These are phyloP conservation scores for Neckera pumila DNA, from an alignment of 225 moss, liverwort and hornwort species.

Conservation along the genomic window DNA sequence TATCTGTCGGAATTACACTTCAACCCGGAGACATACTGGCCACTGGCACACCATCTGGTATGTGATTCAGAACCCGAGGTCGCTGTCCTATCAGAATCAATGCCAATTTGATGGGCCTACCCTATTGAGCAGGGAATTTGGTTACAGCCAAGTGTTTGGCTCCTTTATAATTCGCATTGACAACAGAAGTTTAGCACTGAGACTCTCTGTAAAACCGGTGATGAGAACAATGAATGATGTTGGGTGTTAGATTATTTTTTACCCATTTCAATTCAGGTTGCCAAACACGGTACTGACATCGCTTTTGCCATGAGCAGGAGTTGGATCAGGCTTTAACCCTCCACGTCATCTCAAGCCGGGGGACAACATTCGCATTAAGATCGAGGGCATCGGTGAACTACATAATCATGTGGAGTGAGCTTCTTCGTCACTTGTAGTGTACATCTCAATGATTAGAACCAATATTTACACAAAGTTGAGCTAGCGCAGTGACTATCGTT, in stretches of 20 bases:
- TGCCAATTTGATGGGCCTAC: background rate
- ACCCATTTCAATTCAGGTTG: background rate
- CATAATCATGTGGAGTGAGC: constrained; percentile 54
- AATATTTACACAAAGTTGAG: background rate
- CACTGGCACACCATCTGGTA: constrained; percentile 82
- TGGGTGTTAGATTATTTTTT: background rate
- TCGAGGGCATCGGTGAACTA: constrained; percentile 79
- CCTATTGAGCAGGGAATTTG: background rate
- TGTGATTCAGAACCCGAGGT: background rate
- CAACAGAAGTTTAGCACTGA: background rate
- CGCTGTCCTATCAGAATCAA: background rate
- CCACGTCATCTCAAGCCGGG: constrained; percentile 82
- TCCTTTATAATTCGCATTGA: background rate
- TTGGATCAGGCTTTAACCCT: constrained; percentile 83
- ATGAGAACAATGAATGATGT: background rate
- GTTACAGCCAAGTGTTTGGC: background rate
- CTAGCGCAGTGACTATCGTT: background rate
- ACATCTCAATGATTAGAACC: background rate
- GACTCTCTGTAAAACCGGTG: background rate
- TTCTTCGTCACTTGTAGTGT: background rate
- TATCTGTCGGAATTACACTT: constrained; percentile 71
- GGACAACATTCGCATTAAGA: constrained; percentile 58
- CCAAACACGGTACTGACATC: background rate
- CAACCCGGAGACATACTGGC: constrained; percentile 90
- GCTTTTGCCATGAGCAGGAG: constrained; percentile 45